Base-by-base conservation (phyloP, 148 eudicot genomes). In the Tetragonia tetragonoides region DNA sequence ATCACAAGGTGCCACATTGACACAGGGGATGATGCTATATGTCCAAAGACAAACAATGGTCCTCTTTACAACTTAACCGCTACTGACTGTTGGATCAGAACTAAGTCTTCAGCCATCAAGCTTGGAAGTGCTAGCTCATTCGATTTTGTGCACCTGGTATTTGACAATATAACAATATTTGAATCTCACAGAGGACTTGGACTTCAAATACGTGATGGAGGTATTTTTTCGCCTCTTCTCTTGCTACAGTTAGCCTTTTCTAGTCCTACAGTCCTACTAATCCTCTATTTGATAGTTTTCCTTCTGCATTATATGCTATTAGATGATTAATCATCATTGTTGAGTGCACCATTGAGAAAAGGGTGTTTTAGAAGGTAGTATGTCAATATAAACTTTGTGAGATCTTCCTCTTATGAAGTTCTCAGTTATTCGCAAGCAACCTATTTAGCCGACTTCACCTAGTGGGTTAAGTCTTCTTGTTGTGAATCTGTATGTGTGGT, bases 11-110 rank as follows among this genome's bases (percentile, higher is more conserved):
- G 97, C 88, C 85, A 79, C 59, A 95, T 95, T 65, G 77, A 95
- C 75, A 95, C 99, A 15, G 99, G 97, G 54, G 99, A 95, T 81
- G 99, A 95, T 88, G 99, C 97, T 71, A 93, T 95, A 60, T 93
- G 97, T 80, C 97, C 99, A 8, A 95, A 95, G 91, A 91, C 99
- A 28, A 81, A 79, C 24, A 81, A 82, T n/a, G 81, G 87, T 37
- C 97, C 99, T 56, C 80, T 95, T 60, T 83, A 90, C 76, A 95
- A 95, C 83, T 83, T 95, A 65, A 95, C 99, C 7, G 99, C 90
- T 40, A 92, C 97, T 23, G 78, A 93, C 67, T 90, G 91, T 81
- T 91, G 94, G 99, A 95, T 95, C 64, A 83, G 91, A 82, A 90
- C 99, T 6, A 95, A 95, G 75, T 95, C 99, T 44, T 95, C 99